These are phyloP conservation scores for Verticillium nonalfalfae DNA, from an alignment of 2,329 filamentous ascomycete species.

Conservation along the genomic window DNA sequence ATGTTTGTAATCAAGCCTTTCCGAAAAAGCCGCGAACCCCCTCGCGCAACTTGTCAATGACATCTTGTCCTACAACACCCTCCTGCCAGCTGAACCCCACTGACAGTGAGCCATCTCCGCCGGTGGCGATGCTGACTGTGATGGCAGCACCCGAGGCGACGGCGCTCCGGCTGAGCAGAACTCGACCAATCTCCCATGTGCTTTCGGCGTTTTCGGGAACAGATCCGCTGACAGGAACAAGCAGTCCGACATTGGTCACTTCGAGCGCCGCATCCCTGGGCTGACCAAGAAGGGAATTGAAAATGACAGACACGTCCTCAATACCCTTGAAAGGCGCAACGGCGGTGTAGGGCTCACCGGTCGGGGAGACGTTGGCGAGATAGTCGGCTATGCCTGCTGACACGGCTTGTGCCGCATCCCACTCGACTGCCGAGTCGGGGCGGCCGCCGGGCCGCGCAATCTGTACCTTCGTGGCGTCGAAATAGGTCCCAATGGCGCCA, in stretches of 20 bases:
- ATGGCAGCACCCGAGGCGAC: constrained; percentile 28
- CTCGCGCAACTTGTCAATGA: constrained; percentile 7
- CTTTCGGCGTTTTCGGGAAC: constrained; percentile 8
- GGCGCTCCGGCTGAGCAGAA: constrained; percentile 37
- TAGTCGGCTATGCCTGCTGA: constrained; percentile 1
- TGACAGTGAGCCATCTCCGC: constrained; percentile 33
- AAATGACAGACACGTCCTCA: constrained; percentile 26
- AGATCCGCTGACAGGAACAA: constrained; percentile 9
- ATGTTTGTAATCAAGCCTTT: neutral
- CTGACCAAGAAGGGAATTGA: constrained; percentile 28
- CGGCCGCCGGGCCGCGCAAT: neutral
- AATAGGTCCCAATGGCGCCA: constrained; percentile 8
- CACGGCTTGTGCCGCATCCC: neutral
- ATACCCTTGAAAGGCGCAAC: constrained; percentile 31
- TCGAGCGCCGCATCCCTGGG: constrained; percentile 30
- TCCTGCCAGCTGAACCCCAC: constrained; percentile 33
- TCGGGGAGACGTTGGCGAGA: constrained; percentile 8
- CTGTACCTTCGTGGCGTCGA: constrained; percentile 8
- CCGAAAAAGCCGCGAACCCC: neutral
- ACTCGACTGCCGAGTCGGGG: neutral
- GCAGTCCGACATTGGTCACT: constrained; percentile 37
- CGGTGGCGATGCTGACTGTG: constrained; percentile 30
- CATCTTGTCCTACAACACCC: constrained; percentile 20
- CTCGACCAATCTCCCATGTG: constrained; percentile 23
- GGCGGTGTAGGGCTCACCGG: constrained; percentile 10